These are phyloP conservation scores for Paecilomyces niveus DNA, from an alignment of 2,329 filamentous ascomycete species.

Conservation along the genomic window DNA sequence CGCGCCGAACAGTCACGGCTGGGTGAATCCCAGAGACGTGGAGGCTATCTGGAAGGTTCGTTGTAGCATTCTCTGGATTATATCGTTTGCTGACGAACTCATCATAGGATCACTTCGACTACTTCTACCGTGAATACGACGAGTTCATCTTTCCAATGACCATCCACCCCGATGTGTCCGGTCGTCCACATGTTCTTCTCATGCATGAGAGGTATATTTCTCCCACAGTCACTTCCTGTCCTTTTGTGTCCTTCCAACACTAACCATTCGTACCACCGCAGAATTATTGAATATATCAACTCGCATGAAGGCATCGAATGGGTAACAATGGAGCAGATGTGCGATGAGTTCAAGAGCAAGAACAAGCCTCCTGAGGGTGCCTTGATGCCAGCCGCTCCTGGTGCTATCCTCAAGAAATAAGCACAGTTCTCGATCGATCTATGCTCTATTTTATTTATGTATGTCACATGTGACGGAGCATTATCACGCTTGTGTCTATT, in stretches of 20 bases:
- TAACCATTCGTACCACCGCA: slow-evolving; percentile 8
- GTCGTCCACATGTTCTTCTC: slow-evolving; percentile 62
- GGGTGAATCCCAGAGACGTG: slow-evolving; percentile 51
- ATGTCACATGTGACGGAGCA: too few relatives aligned
- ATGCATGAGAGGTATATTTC: slow-evolving; percentile 63
- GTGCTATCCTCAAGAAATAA: slow-evolving; percentile 1
- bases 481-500: too few relatives aligned
- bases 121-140: slow-evolving; percentile 70
- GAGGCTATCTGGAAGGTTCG: slow-evolving; percentile 50
- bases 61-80: slow-evolving; percentile 5
- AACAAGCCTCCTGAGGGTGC: slow-evolving; percentile 53
- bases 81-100: too few relatives aligned
- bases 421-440: too few relatives aligned
- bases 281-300: slow-evolving; percentile 63
- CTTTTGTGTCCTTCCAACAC: background rate
- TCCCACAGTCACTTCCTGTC: background rate
- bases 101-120: slow-evolving; percentile 58
- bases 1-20: slow-evolving; percentile 48
- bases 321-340: slow-evolving; percentile 59
- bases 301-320: slow-evolving; percentile 45
- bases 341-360: slow-evolving; percentile 64
- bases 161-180: slow-evolving; percentile 67
- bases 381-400: slow-evolving; percentile 16
- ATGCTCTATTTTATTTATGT: too few relatives aligned
- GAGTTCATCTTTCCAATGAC: slow-evolving; percentile 73